phyloP scores from a whole-genome alignment of 345 rosid genomes.

The Geranium rotundifolium region DNA sequence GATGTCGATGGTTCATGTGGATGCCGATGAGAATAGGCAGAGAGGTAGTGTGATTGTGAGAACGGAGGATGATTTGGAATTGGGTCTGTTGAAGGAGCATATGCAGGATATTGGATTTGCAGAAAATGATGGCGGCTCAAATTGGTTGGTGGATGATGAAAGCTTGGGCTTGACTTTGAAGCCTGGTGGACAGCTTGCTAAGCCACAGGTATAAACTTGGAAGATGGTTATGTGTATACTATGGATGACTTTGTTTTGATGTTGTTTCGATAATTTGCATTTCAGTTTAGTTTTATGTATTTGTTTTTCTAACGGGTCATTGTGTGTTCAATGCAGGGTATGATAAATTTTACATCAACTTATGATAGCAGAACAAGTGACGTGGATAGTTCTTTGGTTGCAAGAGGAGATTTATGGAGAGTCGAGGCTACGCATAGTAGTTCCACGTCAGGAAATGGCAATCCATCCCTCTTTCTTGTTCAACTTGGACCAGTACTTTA shows the following conservation, averaged over 20 bases:
- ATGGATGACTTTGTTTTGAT: too few relatives aligned
- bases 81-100: constrained; percentile 30
- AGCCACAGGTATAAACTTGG: constrained; percentile 45
- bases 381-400: constrained; percentile 68
- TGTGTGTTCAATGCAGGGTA: constrained; percentile 39
- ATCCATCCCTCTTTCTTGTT: constrained; percentile 73
- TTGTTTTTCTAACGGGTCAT: background rate
- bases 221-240: too few relatives aligned
- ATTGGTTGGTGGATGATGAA: constrained; percentile 36
- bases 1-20: constrained; percentile 20
- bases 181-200: constrained; percentile 41
- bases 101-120: constrained; percentile 30
- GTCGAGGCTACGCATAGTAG: constrained; percentile 65
- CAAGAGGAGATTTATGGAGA: constrained; percentile 96
- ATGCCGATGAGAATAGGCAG: constrained; percentile 11
- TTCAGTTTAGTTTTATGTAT: background rate
- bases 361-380: constrained; percentile 63
- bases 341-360: constrained; percentile 60
- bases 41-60: constrained; percentile 18
- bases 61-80: constrained; percentile 18
- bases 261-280: background rate
- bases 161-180: constrained; percentile 38
- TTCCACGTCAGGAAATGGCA: constrained; percentile 51
- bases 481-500: constrained; percentile 92
- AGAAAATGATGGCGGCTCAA: constrained; percentile 25